These are phyloP conservation scores for Cucurbita moschata DNA, from an alignment of 306 rosid genomes.

Conservation along the genomic window DNA sequence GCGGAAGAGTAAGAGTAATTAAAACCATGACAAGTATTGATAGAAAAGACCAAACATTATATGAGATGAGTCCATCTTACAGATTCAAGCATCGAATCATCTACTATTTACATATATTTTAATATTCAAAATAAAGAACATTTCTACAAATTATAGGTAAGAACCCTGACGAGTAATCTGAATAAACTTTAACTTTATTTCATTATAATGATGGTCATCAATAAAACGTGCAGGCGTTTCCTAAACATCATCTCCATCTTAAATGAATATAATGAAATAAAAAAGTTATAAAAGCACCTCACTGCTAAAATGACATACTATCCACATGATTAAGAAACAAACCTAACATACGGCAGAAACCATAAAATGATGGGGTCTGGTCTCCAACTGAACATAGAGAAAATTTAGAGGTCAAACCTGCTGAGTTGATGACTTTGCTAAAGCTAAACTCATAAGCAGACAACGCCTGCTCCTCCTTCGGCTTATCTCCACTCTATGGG, in stretches of 20 bases:
- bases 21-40: neutral
- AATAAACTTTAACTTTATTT: neutral
- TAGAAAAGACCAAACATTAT: conserved; percentile 1
- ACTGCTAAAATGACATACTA: neutral
- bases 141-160: neutral
- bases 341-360: neutral
- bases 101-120: neutral
- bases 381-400: neutral
- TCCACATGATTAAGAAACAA: neutral
- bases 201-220: neutral
- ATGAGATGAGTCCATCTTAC: neutral
- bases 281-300: neutral
- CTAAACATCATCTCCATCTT: neutral
- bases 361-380: neutral
- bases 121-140: neutral
- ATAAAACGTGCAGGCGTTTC: neutral
- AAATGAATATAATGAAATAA: neutral
- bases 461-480: conserved; percentile 96
- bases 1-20: conserved; percentile 8
- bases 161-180: neutral
- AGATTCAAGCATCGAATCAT: neutral
- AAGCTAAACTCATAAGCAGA: conserved; percentile 85
- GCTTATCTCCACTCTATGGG: conserved; percentile 85
- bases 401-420: conserved; percentile 37
- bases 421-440: conserved; percentile 78